Conservation (phyloP, 768 basidiomycete species). For the Boletus subparvulus region DNA sequence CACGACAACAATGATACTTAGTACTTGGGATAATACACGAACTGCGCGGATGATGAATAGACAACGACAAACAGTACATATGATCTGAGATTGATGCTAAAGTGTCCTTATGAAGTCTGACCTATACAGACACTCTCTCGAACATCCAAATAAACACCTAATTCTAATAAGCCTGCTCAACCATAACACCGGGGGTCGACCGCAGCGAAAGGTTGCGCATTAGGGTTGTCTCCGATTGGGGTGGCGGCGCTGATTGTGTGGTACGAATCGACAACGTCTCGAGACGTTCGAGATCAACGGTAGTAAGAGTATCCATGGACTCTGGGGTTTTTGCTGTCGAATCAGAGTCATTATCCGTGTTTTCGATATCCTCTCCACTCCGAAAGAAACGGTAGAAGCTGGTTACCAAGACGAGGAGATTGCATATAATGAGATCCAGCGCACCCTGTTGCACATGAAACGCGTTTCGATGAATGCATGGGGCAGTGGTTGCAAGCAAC, state of each 20-base stretch:
- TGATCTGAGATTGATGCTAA: too few species aligned
- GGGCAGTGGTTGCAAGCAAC: not conserved
- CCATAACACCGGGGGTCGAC: not conserved
- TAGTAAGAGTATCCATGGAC: constrained; percentile 4
- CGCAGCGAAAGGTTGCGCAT: not conserved
- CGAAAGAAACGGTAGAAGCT: constrained; percentile 8
- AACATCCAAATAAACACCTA: not conserved
- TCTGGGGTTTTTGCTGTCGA: not conserved
- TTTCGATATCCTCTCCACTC: constrained; percentile 2
- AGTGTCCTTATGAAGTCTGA: not conserved
- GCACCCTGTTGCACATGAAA: constrained; percentile 11
- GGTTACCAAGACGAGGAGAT: constrained; percentile 19
- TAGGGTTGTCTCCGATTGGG: not conserved
- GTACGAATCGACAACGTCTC: not conserved
- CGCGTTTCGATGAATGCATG: not conserved
- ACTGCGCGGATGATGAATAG: too few species aligned
- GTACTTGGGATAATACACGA: too few species aligned
- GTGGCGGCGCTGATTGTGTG: constrained; percentile 1
- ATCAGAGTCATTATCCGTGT: not conserved
- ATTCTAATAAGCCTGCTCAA: not conserved
- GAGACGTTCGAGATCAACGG: constrained; percentile 8
- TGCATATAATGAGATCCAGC: constrained; percentile 14
- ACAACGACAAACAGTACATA: too few species aligned
- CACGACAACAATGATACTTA: too few species aligned
- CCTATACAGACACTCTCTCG: too few species aligned